Percentiles rank a stretch among this genome's conserved stretches.
phyloP scores from a whole-genome alignment of 495 filamentous ascomycete genomes.

The Terfezia boudieri region DNA sequence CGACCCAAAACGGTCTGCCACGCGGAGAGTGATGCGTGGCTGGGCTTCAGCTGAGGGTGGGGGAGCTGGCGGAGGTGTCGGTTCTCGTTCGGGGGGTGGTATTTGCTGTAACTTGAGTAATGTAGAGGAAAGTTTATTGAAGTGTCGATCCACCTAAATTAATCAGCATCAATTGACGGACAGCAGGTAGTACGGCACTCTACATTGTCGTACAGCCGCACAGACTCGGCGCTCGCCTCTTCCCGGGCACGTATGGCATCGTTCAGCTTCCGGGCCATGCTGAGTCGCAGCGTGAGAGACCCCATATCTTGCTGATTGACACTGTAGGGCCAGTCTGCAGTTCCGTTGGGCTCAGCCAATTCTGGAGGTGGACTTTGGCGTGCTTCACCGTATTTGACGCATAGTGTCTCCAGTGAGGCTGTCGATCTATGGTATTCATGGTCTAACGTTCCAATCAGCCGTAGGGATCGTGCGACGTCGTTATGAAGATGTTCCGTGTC shows the following conservation, averaged over 20 bases:
- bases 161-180: constrained; percentile 3
- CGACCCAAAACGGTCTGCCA: constrained; percentile 23
- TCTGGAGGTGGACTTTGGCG: background rate
- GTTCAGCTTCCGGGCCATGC: constrained; percentile 52
- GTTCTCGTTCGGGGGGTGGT: constrained; percentile 1
- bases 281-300: constrained; percentile 37
- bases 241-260: constrained; percentile 54
- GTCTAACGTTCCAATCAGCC: constrained; percentile 67
- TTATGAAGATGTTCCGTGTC: constrained; percentile 87
- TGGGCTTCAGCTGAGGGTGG: constrained; percentile 36
- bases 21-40: constrained; percentile 40
- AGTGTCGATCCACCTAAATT: constrained; percentile 46
- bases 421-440: constrained; percentile 42
- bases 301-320: constrained; percentile 8
- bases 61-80: constrained; percentile 35
- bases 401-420: constrained; percentile 45
- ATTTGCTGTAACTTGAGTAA: background rate
- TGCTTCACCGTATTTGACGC: constrained; percentile 25
- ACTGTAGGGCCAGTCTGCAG: constrained; percentile 12
- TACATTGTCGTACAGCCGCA: constrained; percentile 47
- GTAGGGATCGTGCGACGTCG: constrained; percentile 75
- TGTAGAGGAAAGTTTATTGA: constrained; percentile 44
- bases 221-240: constrained; percentile 60
- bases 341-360: constrained; percentile 1
- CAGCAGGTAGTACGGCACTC: background rate